Evolutionary conservation across 2,329 filamentous ascomycete species (phyloP).

Genomic region (Trichoderma sp.): DNA sequence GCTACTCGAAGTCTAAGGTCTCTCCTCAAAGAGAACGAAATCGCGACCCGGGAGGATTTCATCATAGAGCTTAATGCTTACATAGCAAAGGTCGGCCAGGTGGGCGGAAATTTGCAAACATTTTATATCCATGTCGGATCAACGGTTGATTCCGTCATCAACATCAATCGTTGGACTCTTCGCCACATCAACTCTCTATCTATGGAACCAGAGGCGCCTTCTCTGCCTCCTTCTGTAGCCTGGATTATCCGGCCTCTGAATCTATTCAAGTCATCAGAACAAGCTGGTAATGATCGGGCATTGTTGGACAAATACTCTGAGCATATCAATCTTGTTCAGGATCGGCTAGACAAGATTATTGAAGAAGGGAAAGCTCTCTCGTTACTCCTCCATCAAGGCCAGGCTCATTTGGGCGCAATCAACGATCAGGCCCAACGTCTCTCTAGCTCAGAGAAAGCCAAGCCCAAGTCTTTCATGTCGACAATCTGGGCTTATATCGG

Average conservation of each 20-base stretch:
- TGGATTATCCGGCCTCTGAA: slow-evolving; percentile 53
- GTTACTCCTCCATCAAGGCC: slow-evolving; percentile 64
- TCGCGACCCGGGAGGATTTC: slow-evolving; percentile 69
- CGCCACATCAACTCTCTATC: slow-evolving; percentile 66
- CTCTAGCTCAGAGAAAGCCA: slow-evolving; percentile 57
- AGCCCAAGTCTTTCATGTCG: slow-evolving; percentile 67
- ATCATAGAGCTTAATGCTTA: slow-evolving; percentile 76
- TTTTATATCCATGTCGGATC: slow-evolving; percentile 78
- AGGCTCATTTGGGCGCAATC: slow-evolving; percentile 70
- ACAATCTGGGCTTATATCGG: slow-evolving; percentile 75
- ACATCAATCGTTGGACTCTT: slow-evolving; percentile 74
- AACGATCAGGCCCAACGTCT: slow-evolving; percentile 68
- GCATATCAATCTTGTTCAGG: slow-evolving; percentile 69
- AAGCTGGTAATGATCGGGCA: slow-evolving; percentile 51
- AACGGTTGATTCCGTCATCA: slow-evolving; percentile 72
- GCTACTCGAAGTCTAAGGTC: slow-evolving; percentile 74
- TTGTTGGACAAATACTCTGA: slow-evolving; percentile 74
- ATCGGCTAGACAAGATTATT: slow-evolving; percentile 69
- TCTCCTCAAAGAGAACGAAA: slow-evolving; percentile 68
- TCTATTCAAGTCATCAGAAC: slow-evolving; percentile 63
- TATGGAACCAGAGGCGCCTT: slow-evolving; percentile 34
- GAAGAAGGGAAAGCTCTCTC: slow-evolving; percentile 69
- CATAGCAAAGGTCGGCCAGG: slow-evolving; percentile 66
- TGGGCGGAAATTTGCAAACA: slow-evolving; percentile 66
- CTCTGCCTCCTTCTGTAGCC: slow-evolving; percentile 42